Conservation (phyloP, 2,329 filamentous ascomycete genomes). For the Thermoascus crustaceus region DNA sequence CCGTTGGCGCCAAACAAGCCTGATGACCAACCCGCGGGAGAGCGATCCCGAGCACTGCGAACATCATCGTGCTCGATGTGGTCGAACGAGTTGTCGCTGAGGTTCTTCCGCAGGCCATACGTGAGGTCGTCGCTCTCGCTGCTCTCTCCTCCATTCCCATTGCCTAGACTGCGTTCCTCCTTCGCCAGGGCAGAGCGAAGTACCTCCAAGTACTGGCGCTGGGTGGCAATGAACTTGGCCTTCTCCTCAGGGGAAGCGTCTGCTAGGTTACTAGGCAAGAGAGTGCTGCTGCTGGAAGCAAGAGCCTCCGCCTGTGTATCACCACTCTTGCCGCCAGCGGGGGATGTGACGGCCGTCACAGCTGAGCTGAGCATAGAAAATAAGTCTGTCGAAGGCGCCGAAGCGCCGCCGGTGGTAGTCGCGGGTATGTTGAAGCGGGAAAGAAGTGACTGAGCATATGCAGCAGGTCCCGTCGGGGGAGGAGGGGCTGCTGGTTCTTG, state of each 20-base stretch:
- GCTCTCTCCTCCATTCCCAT: slow-evolving; percentile 20
- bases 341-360: slow-evolving; percentile 52
- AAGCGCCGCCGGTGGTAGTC: slow-evolving; percentile 45
- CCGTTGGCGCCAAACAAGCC: slow-evolving; percentile 27
- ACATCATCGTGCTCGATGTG: slow-evolving; percentile 69
- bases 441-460: slow-evolving; percentile 73
- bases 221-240: slow-evolving; percentile 65
- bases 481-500: slow-evolving; percentile 42
- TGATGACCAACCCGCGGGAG: slow-evolving; percentile 18
- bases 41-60: slow-evolving; percentile 16
- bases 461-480: slow-evolving; percentile 24
- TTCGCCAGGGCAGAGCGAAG: slow-evolving; percentile 70
- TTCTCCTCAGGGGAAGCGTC: slow-evolving; percentile 55
- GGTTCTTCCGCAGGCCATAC: slow-evolving; percentile 61
- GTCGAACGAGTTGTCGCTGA: slow-evolving; percentile 83
- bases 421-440: slow-evolving; percentile 77
- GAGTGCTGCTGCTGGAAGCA: slow-evolving; percentile 49
- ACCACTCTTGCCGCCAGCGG: slow-evolving; percentile 28
- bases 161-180: slow-evolving; percentile 58
- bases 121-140: slow-evolving; percentile 32
- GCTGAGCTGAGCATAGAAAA: slow-evolving; percentile 70
- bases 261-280: slow-evolving; percentile 64
- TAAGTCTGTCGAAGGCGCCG: slow-evolving; percentile 54
- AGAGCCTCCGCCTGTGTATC: slow-evolving; percentile 43
- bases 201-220: slow-evolving; percentile 67